These are phyloP conservation scores for Friedmanniomyces endolithicus DNA, from an alignment of 495 filamentous ascomycete genomes.

Conservation along the genomic window DNA sequence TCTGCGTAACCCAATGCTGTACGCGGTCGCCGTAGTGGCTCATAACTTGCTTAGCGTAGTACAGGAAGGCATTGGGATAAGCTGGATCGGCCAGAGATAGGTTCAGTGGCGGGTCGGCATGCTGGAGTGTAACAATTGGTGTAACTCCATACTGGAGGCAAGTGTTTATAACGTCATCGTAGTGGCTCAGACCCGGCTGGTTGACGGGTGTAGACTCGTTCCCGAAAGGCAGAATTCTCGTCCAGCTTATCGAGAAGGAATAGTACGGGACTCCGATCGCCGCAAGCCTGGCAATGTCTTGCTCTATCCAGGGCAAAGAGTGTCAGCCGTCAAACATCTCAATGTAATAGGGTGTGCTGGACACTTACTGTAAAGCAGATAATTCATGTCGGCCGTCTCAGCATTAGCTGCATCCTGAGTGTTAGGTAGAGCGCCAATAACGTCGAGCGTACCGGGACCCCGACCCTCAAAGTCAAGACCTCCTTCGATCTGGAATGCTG, in stretches of 20 bases:
- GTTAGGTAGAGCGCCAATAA: conserved; percentile 16
- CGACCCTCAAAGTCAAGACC: conserved; percentile 23
- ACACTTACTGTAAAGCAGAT: conserved; percentile 23
- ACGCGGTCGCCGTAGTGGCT: conserved; percentile 21
- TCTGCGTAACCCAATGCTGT: conserved; percentile 31
- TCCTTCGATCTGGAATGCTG: conserved; percentile 28
- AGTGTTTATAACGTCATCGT: conserved; percentile 25
- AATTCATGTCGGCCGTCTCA: conserved; percentile 25
- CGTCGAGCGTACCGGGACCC: conserved; percentile 21
- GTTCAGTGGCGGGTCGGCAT: conserved; percentile 24
- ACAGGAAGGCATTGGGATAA: conserved; percentile 19
- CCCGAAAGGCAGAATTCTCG: conserved; percentile 28
- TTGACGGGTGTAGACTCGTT: conserved; percentile 18
- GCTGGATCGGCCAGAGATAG: neutral
- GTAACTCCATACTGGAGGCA: conserved; percentile 21
- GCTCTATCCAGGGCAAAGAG: conserved; percentile 1
- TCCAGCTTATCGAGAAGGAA: conserved; percentile 27
- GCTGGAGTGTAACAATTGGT: conserved; percentile 22
- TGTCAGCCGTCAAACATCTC: no score
- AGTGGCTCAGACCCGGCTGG: conserved; percentile 22
- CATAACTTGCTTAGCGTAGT: conserved; percentile 23
- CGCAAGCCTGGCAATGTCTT: conserved; percentile 28
- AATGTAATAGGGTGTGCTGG: no score
- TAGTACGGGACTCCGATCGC: conserved; percentile 25
- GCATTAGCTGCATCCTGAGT: conserved; percentile 15